Percentiles rank a stretch among this genome's conserved stretches.
Conservation (phyloP, 495 filamentous ascomycete species). For the Echria macrotheca region DNA sequence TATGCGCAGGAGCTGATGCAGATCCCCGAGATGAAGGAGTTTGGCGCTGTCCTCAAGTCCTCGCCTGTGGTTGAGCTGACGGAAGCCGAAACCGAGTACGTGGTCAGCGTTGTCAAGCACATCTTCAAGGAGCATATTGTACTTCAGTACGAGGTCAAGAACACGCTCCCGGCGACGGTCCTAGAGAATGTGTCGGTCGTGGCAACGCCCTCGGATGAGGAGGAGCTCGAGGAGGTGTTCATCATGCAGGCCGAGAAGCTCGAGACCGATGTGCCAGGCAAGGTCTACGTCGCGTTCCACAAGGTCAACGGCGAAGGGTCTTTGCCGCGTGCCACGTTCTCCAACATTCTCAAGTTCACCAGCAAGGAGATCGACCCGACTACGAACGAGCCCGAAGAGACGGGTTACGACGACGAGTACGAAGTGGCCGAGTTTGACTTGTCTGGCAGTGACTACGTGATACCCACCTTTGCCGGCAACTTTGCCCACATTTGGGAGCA, state of each 20-base stretch:
- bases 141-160: constrained; percentile 96
- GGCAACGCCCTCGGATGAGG: constrained; percentile 77
- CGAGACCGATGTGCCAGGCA: constrained; percentile 74
- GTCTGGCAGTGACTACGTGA: constrained; percentile 84
- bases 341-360: constrained; percentile 92
- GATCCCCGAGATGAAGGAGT: constrained; percentile 84
- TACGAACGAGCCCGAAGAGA: constrained; percentile 87
- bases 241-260: constrained; percentile 84
- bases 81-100: constrained; percentile 96
- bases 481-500: constrained; percentile 98
- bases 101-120: constrained; percentile 89
- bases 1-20: constrained; percentile 80
- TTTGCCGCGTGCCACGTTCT: constrained; percentile 73
- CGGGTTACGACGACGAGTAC: constrained; percentile 95
- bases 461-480: constrained; percentile 87
- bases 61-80: constrained; percentile 82
- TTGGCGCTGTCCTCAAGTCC: constrained; percentile 85
- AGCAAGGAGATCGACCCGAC: constrained; percentile 96
- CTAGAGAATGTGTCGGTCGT: constrained; percentile 87
- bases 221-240: constrained; percentile 82
- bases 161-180: constrained; percentile 86
- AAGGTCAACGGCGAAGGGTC: constrained; percentile 65
- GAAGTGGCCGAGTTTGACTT: constrained; percentile 93
- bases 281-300: constrained; percentile 92
- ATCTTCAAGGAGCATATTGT: constrained; percentile 97